Evolutionary conservation across 2,329 filamentous ascomycete species (phyloP).

Genomic region (Fonsecaea multimorphosa): DNA sequence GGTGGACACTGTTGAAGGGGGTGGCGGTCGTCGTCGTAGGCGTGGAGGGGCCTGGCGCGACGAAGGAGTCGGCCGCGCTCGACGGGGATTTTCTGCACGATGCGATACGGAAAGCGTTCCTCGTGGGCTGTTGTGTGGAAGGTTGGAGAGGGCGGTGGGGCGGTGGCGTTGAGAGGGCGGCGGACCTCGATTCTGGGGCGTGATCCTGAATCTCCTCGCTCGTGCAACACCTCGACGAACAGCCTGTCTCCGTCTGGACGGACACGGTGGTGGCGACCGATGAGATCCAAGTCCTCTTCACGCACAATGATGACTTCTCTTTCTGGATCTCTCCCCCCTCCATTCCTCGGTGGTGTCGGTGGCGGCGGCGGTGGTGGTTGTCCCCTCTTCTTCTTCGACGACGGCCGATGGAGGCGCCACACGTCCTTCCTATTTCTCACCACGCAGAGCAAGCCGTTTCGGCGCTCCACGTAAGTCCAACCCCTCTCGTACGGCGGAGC

Average conservation of each 20-base stretch:
- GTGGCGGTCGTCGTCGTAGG: not conserved
- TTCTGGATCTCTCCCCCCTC: not conserved
- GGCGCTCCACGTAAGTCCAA: slow-evolving; percentile 8
- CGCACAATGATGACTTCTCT: not conserved
- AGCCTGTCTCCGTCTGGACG: not conserved
- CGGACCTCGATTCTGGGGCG: slow-evolving; percentile 15
- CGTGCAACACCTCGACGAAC: not conserved
- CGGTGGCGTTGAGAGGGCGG: not conserved
- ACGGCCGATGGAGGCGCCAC: not conserved
- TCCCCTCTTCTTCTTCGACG: slow-evolving; percentile 9
- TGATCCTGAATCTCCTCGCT: not conserved
- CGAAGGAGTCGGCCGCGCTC: slow-evolving; percentile 1
- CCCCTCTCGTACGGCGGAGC: slow-evolving; percentile 10
- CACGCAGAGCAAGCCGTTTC: slow-evolving; percentile 1
- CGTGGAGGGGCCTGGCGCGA: not conserved
- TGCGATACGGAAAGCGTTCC: not conserved
- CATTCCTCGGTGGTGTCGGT: slow-evolving; percentile 1
- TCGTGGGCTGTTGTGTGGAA: not conserved
- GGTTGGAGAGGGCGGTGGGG: not conserved
- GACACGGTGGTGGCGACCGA: not conserved
- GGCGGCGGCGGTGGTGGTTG: not conserved
- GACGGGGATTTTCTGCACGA: slow-evolving; percentile 13
- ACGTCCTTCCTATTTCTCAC: slow-evolving; percentile 15
- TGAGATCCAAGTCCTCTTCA: not conserved
- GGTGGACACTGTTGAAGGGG: not conserved